A percentile compares a stretch with the other conserved stretches of the same genome.
These are phyloP conservation scores for Nicotiana paniculata DNA, from an alignment of 257 asterid genomes.

Conservation along the genomic window DNA sequence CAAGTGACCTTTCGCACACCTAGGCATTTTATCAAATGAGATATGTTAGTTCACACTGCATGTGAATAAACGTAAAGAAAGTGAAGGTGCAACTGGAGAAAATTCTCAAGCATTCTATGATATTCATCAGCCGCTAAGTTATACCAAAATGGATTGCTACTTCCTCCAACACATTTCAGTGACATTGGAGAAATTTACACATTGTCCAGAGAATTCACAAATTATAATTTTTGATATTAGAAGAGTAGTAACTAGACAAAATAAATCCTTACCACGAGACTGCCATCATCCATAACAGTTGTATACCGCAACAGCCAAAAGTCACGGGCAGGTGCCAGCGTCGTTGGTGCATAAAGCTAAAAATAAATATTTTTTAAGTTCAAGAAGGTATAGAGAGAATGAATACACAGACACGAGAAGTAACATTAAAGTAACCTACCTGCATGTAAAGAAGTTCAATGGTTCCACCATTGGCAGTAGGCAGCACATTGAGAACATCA, in stretches of 20 bases:
- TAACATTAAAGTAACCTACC: conserved; percentile 24
- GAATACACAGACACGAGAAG: neutral
- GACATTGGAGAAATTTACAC: neutral
- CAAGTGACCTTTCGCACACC: conserved; percentile 89
- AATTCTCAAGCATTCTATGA: neutral
- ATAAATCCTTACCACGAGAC: conserved; percentile 56
- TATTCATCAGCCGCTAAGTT: neutral
- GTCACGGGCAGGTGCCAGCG: conserved; percentile 94
- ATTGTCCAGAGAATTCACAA: neutral
- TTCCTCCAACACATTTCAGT: neutral
- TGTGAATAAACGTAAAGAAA: neutral
- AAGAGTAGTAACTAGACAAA: neutral
- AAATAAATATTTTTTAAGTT: neutral
- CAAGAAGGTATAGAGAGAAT: neutral
- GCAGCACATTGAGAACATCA: conserved; percentile 75
- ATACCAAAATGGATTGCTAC: neutral
- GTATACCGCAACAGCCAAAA: conserved; percentile 83
- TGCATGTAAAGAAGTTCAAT: conserved; percentile 90
- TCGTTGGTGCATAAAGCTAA: conserved; percentile 83
- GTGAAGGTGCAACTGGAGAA: neutral
- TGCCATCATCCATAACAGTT: conserved; percentile 85
- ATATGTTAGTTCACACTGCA: neutral
- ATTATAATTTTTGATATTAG: neutral
- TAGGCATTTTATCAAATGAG: conserved; percentile 15
- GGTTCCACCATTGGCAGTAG: conserved; percentile 97